phyloP scores from a whole-genome alignment of 768 basidiomycete species.

The Hydnomerulius pinastri region DNA sequence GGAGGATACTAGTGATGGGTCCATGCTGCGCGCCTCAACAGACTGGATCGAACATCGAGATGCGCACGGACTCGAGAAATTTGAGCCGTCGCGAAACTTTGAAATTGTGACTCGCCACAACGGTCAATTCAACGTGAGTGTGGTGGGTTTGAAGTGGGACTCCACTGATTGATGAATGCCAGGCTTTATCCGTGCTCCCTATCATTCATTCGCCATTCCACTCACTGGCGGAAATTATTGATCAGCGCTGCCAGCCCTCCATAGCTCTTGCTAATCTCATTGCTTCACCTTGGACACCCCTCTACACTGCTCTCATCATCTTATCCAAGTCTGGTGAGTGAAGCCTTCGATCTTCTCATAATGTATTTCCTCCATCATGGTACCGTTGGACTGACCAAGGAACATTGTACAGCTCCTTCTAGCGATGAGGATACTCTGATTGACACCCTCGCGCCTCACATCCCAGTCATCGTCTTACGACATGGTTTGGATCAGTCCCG shows the following conservation, averaged over 20 bases:
- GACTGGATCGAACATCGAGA: conserved; percentile 72
- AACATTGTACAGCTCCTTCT: conserved; percentile 26
- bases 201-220: conserved; percentile 60
- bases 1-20: conserved; percentile 50
- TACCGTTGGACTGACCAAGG: background rate
- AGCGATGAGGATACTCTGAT: conserved; percentile 47
- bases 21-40: conserved; percentile 59
- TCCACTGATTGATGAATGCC: conserved; percentile 11
- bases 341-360: conserved; percentile 4
- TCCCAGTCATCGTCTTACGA: conserved; percentile 60
- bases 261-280: conserved; percentile 51
- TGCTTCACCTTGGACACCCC: conserved; percentile 56
- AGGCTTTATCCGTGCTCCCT: conserved; percentile 39
- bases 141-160: background rate
- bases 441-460: conserved; percentile 48
- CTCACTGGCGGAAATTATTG: conserved; percentile 51
- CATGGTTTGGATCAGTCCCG: conserved; percentile 36
- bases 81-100: conserved; percentile 64
- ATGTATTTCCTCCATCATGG: background rate
- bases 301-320: conserved; percentile 63
- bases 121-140: conserved; percentile 47
- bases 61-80: conserved; percentile 63
- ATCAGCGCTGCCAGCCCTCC: conserved; percentile 54
- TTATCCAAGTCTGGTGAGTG: conserved; percentile 50
- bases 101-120: conserved; percentile 57